Conservation (phyloP, 768 basidiomycete species). For the Russula emetica region DNA sequence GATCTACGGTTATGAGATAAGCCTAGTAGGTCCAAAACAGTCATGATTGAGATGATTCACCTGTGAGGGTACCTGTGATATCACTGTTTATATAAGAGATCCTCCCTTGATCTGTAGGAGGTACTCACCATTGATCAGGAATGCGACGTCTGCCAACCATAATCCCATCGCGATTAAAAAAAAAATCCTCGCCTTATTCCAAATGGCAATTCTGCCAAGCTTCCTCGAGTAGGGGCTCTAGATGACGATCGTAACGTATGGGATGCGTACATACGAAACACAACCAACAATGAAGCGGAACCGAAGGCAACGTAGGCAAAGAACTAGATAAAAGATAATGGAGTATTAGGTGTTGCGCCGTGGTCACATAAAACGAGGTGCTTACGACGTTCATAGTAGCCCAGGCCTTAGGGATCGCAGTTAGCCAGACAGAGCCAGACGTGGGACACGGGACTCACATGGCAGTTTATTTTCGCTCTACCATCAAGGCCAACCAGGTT, state of each 20-base stretch:
- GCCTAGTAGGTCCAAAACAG: background rate
- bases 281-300: background rate
- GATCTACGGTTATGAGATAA: background rate
- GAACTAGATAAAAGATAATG: background rate
- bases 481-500: background rate
- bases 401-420: background rate
- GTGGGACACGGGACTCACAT: background rate
- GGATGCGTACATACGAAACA: slow-evolving; percentile 6
- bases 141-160: slow-evolving; percentile 2
- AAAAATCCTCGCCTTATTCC: background rate
- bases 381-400: background rate
- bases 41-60: background rate
- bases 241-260: background rate
- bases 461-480: background rate
- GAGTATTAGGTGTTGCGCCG: no score
- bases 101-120: background rate
- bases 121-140: slow-evolving; percentile 11
- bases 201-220: slow-evolving; percentile 5
- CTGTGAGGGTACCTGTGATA: background rate
- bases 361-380: background rate
- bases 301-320: background rate
- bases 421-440: background rate
- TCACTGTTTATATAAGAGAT: background rate
- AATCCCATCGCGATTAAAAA: background rate
- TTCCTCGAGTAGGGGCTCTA: background rate